Evolutionary conservation across 441 rosid species (phyloP).

Genomic region (Oxalis stricta): DNA sequence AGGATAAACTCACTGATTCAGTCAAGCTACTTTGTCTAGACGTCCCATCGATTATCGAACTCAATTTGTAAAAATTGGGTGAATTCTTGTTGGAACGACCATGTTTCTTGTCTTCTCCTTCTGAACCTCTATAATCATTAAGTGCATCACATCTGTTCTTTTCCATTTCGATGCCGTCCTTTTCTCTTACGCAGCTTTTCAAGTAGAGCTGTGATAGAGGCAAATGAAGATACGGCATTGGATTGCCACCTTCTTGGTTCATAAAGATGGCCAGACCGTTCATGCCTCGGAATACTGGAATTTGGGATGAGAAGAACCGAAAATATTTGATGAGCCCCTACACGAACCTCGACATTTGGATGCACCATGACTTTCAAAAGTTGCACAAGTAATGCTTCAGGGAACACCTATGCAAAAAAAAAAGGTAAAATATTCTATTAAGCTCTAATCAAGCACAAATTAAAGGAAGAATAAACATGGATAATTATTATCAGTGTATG

Average conservation of each 20-base stretch:
- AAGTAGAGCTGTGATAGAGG: slow-evolving; percentile 64
- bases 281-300: slow-evolving; percentile 32
- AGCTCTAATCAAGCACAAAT: slow-evolving; percentile 2
- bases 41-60: slow-evolving; percentile 58
- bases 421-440: slow-evolving; percentile 1
- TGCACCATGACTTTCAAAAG: slow-evolving; percentile 83
- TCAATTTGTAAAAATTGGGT: slow-evolving; percentile 52
- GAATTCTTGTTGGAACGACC: slow-evolving; percentile 42
- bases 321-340: slow-evolving; percentile 83
- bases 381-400: slow-evolving; percentile 70
- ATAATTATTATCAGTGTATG: too few relatives aligned
- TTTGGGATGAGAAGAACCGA: slow-evolving; percentile 68
- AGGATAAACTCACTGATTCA: slow-evolving; percentile 29
- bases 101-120: slow-evolving; percentile 46
- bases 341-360: slow-evolving; percentile 75
- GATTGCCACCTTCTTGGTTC: slow-evolving; percentile 67
- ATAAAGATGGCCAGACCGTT: slow-evolving; percentile 41
- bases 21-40: slow-evolving; percentile 31
- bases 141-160: slow-evolving; percentile 23
- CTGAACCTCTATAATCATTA: slow-evolving; percentile 32
- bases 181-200: slow-evolving; percentile 81
- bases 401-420: slow-evolving; percentile 48
- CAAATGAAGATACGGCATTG: slow-evolving; percentile 55
- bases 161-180: slow-evolving; percentile 38
- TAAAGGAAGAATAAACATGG: not conserved